Evolutionary conservation across 495 filamentous ascomycete genomes (phyloP).

Genomic region (Annulohypoxylon maeteangense): DNA sequence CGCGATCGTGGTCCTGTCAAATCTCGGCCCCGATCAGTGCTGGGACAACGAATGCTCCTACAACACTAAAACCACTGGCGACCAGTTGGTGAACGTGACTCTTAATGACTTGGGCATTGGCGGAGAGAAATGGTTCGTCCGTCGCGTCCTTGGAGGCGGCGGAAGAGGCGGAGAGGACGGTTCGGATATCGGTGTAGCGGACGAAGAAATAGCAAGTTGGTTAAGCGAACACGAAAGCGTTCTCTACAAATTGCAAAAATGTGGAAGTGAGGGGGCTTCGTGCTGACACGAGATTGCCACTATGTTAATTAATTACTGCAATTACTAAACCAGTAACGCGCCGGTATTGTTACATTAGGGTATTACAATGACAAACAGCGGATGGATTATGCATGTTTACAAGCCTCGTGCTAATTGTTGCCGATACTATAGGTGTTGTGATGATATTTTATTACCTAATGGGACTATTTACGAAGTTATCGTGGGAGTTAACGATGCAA

Average conservation of each 20-base stretch:
- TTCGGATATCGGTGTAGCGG: not conserved
- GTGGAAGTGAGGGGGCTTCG: constrained; percentile 2
- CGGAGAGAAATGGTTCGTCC: constrained; percentile 6
- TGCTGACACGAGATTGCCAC: constrained; percentile 13
- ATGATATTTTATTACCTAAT: constrained; percentile 6
- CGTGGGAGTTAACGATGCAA: not conserved
- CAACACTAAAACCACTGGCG: not conserved
- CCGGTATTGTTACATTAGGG: not conserved
- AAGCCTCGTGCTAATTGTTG: not conserved
- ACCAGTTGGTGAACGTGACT: constrained; percentile 4
- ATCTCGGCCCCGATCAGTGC: constrained; percentile 4
- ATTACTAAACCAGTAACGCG: not conserved
- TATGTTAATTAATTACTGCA: not conserved
- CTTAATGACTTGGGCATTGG: constrained; percentile 6
- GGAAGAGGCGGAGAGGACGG: constrained; percentile 14
- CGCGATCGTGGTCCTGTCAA: constrained; percentile 1
- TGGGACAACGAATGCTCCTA: constrained; percentile 7
- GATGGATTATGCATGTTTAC: not conserved
- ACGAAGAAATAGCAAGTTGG: not conserved
- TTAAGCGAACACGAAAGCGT: constrained; percentile 21
- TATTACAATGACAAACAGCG: not conserved
- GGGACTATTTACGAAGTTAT: not conserved
- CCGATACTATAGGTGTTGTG: constrained; percentile 3
- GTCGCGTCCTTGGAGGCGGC: constrained; percentile 3
- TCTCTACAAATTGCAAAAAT: constrained; percentile 3